These are phyloP conservation scores for Tilletia caries DNA, from an alignment of 1,284 basidiomycete genomes.

Conservation along the genomic window DNA sequence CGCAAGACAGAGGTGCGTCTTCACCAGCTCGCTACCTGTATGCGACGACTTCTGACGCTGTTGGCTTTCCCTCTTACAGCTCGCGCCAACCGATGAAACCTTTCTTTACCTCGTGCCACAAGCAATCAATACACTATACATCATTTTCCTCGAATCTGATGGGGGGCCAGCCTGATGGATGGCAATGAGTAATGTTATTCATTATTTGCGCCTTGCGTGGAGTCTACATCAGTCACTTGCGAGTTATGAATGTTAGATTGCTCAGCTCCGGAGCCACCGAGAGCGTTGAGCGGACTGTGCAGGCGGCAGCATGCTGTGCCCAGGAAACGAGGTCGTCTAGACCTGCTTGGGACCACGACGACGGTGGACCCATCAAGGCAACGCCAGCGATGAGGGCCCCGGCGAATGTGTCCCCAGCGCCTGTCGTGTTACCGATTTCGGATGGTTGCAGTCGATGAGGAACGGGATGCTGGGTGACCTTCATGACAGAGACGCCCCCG, in stretches of 20 bases:
- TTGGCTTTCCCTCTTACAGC: no score
- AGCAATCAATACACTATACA: no score
- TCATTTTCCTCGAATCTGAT: no score
- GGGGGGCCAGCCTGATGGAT: no score
- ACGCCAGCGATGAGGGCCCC: constrained; percentile 37
- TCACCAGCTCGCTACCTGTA: background rate
- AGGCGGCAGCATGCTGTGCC: background rate
- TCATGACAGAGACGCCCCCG: background rate
- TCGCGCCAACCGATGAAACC: no score
- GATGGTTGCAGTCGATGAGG: constrained; percentile 16
- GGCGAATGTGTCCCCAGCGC: constrained; percentile 50
- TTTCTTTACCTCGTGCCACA: no score
- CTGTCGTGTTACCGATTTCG: constrained; percentile 40
- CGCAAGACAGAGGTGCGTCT: constrained; percentile 7
- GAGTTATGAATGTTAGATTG: background rate
- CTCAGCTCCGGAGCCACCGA: background rate
- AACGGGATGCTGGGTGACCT: constrained; percentile 26
- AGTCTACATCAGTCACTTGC: no score
- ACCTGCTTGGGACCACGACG: background rate
- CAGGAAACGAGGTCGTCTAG: background rate
- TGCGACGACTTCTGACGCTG: no score
- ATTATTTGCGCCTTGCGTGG: no score
- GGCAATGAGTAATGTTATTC: no score
- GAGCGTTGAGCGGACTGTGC: background rate
- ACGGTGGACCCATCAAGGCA: constrained; percentile 8